Conservation (phyloP, 371 early-diverging fungal species). For the Batkoa obscura region DNA sequence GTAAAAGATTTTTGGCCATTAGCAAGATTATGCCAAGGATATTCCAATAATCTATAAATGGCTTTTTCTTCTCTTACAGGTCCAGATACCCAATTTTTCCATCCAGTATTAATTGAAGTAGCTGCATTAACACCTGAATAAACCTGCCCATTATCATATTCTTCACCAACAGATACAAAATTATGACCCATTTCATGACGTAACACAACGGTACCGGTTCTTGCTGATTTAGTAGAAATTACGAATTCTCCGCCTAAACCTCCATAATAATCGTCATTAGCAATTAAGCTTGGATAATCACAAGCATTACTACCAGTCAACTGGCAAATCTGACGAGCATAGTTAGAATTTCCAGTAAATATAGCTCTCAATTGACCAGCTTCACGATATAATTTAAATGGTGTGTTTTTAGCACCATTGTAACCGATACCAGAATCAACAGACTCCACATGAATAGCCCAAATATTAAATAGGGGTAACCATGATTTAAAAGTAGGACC, state of each 20-base stretch:
- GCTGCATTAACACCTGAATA: slow-evolving; percentile 27
- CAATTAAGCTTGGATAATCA: slow-evolving; percentile 35
- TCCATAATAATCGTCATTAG: slow-evolving; percentile 30
- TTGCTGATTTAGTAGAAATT: slow-evolving; percentile 28
- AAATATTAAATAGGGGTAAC: slow-evolving; percentile 31
- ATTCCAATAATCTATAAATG: slow-evolving; percentile 19
- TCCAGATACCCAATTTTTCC: slow-evolving; percentile 30
- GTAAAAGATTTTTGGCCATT: slow-evolving; percentile 22
- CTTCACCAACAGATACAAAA: slow-evolving; percentile 31
- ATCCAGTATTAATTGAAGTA: slow-evolving; percentile 9
- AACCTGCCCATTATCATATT: slow-evolving; percentile 35
- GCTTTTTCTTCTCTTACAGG: slow-evolving; percentile 17
- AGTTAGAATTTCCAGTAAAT: slow-evolving; percentile 21
- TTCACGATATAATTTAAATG: slow-evolving; percentile 32
- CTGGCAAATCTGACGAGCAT: slow-evolving; percentile 23
- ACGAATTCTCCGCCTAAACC: slow-evolving; percentile 48
- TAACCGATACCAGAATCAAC: slow-evolving; percentile 29
- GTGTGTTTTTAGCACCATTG: slow-evolving; percentile 22
- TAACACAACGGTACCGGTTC: slow-evolving; percentile 28
- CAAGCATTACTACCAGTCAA: slow-evolving; percentile 25
- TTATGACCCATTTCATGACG: slow-evolving; percentile 41
- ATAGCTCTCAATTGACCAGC: slow-evolving; percentile 37
- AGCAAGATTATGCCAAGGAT: slow-evolving; percentile 31
- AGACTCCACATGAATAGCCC: slow-evolving; percentile 25
- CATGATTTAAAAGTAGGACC: slow-evolving; percentile 22